Base-by-base conservation (phyloP, 768 basidiomycete genomes). In the Tylopilus rubrobrunneus region DNA sequence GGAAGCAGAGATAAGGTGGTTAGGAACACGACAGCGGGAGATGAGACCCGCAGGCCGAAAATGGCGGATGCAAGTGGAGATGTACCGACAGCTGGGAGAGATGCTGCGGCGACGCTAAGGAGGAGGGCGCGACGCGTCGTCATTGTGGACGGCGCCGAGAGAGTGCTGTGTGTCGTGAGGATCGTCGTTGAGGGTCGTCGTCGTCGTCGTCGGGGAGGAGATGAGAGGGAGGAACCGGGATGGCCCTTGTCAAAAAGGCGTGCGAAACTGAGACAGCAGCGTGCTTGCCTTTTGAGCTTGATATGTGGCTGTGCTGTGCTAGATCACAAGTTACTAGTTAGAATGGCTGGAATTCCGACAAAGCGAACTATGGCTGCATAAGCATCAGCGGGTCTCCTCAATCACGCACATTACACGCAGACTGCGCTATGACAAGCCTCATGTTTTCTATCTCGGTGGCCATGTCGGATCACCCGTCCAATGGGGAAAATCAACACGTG, bases 11-110 rank as follows among this genome's bases (percentile, higher is more conserved):
- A 84, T 51, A 88, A 62, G 27, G 84, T 74, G 21, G 83, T 68
- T 49, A 89, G 71, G 51, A 86, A 69, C 34, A 89, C 80, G 55
- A 88, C 65, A 52, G 80, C 73, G 40, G 90, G 89, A 39, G 87
- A 88, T 34, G 86, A 67, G 56, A 88, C 71, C 58, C 88, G 81
- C 48, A 87, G 69, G 53, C 77, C 69, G 57, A 84, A 78, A 53
- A 85, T 73, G 48, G 83, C 73, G 39, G 62, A 63, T 34, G 57
- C 67, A 21, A 58, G 44, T 0, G 51, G 49, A 21, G 66, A 60
- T 62, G 58, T 52, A 56, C 61, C 64, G 59, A 43, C 59, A 48
- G 59, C 57, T 7, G 62, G 65, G 15, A 69, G 49, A 2, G 59
- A 53, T 29, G 67, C 65, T 42, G 57, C 58, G 23, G 62, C 58